Conservation (phyloP, 2,329 filamentous ascomycete species). For the Verticillium nonalfalfae region DNA sequence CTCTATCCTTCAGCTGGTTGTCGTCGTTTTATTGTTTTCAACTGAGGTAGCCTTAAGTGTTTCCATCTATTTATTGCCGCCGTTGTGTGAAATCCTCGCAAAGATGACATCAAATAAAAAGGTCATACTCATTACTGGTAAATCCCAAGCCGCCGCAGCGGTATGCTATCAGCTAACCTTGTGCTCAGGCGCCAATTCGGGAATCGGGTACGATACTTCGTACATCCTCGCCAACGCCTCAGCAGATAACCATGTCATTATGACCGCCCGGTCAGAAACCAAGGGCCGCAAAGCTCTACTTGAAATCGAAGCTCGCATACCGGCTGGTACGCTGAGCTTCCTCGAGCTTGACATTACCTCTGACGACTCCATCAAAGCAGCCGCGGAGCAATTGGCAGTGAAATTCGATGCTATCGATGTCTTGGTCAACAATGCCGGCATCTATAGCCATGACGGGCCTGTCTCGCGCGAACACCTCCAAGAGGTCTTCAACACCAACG, state of each 20-base stretch:
- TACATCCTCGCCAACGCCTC: conserved; percentile 25
- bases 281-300: conserved; percentile 27
- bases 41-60: too few relatives aligned
- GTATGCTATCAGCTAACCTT: not conserved
- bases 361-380: conserved; percentile 47
- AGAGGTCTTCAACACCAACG: conserved; percentile 37
- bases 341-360: conserved; percentile 53
- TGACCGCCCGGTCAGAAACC: conserved; percentile 26
- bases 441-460: conserved; percentile 40
- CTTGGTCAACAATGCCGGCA: conserved; percentile 54
- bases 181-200: conserved; percentile 33
- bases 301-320: conserved; percentile 30
- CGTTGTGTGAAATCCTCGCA: not conserved
- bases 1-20: too few relatives aligned
- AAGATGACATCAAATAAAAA: conserved; percentile 17
- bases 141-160: conserved; percentile 1
- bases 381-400: conserved; percentile 43
- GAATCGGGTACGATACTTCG: conserved; percentile 38
- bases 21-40: too few relatives aligned
- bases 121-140: conserved; percentile 23
- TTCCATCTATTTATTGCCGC: not conserved
- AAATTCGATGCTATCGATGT: conserved; percentile 47
- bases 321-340: conserved; percentile 48
- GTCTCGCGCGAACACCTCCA: conserved; percentile 49
- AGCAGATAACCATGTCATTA: conserved; percentile 29